Evolutionary conservation across 2,329 filamentous ascomycete species (phyloP), one percentile per base, ranked within the genome.

Genomic region (Orbilia oligospora): DNA sequence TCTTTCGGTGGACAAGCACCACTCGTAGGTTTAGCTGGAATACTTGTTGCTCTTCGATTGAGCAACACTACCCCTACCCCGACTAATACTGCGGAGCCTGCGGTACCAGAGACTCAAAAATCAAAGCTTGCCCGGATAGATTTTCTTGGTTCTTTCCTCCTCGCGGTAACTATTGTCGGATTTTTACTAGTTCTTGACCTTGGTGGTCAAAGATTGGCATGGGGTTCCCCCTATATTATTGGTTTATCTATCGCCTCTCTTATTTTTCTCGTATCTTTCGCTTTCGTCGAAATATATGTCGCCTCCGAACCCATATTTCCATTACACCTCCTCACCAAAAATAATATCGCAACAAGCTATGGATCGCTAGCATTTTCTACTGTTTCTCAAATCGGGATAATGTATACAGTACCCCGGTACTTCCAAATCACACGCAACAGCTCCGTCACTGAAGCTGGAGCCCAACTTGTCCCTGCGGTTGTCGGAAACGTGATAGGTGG

Each of bases 351-450:
- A 3, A 85, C 87, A 0, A 87, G 87, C 0, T 89, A 89, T 72
- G 73, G 87, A 0, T 87, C 79, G 90, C 44, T 85, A 86, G 22
- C 84, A 85, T 1, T 55, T 9, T 16, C 63, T 9, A 75, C 9
- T 41, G 16, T 76, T 66, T 80, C 81, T 48, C 58, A 63, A 10
- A 51, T 76, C 87, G 84, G 75, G n/a, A 86, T 90, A 82, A 90
- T 92, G 88, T 90, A 90, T 68, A 87, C 88, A 0, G 87, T 92
- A 0, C 91, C 91, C 0, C 83, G 93, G 0, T 93, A 93, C 83
- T 93, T 93, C 80, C 89, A 91, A 72, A 87, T 91, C 0, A 90
- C 90, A 0, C 84, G 87, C 4, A 84, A 86, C 0, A 87, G 87
- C 1, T 89, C 88, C 0, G 89, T 88, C 53, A 89, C 90, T 0